Conservation (phyloP, 2,329 filamentous ascomycete species). For the Ceratocystis variospora region DNA sequence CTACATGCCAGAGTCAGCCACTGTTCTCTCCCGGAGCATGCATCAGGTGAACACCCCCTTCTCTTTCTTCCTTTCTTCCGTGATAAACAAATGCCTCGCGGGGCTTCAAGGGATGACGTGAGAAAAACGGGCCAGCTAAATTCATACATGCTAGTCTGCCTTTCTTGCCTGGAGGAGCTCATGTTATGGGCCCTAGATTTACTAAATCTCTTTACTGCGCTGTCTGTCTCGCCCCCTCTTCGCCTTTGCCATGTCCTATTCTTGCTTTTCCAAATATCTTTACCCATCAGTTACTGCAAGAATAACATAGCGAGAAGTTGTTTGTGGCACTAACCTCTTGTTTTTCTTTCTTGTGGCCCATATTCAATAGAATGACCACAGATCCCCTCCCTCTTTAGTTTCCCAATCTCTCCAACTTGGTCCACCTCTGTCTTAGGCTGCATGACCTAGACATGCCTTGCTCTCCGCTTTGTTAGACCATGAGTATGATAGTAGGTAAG, state of each 20-base stretch:
- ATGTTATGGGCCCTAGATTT: not conserved
- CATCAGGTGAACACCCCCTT: not conserved
- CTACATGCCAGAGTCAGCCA: not conserved
- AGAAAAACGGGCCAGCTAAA: not conserved
- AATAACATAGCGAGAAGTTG: not conserved
- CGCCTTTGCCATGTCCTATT: not conserved
- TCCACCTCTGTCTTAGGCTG: not conserved
- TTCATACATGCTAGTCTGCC: not conserved
- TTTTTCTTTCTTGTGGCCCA: not conserved
- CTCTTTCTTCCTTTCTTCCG: no score
- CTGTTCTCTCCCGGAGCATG: not conserved
- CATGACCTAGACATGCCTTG: not conserved
- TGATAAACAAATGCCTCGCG: not conserved
- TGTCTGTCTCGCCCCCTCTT: not conserved
- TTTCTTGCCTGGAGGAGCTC: not conserved
- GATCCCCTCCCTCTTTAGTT: not conserved
- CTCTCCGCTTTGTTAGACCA: not conserved
- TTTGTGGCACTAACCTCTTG: not conserved
- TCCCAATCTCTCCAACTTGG: not conserved
- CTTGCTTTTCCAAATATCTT: not conserved
- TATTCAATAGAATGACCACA: not conserved
- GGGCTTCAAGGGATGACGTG: not conserved
- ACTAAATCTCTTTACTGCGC: not conserved
- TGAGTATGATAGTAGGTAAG: not conserved
- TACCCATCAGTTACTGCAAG: not conserved